Conservation (phyloP, 2,329 filamentous ascomycete genomes). For the Apiospora phragmitis region DNA sequence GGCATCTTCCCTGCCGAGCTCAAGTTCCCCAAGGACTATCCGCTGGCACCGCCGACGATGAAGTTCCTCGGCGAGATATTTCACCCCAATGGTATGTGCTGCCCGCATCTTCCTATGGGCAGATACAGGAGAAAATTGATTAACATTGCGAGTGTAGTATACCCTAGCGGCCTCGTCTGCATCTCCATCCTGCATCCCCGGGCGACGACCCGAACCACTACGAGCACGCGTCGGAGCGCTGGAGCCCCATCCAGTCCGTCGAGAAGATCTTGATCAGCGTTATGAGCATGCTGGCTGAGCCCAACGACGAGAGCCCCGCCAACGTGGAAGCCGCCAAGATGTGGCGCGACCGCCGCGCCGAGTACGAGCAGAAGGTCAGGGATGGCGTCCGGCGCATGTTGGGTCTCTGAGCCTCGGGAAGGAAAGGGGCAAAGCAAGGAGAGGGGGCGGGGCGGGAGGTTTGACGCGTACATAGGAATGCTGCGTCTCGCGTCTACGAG, state of each 20-base stretch:
- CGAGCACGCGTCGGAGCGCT: slow-evolving; percentile 92
- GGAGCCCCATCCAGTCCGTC: slow-evolving; percentile 95
- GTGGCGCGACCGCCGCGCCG: slow-evolving; percentile 81
- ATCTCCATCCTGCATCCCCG: slow-evolving; percentile 98
- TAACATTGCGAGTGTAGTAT: slow-evolving; percentile 64
- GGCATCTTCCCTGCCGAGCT: slow-evolving; percentile 94
- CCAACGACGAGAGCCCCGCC: slow-evolving; percentile 94
- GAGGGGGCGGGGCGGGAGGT: too few relatives aligned
- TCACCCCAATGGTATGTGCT: slow-evolving; percentile 83
- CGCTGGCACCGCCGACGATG: slow-evolving; percentile 94
- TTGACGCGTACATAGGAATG: background rate
- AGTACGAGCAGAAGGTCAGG: slow-evolving; percentile 86
- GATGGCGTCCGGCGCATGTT: slow-evolving; percentile 78
- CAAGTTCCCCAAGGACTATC: slow-evolving; percentile 94
- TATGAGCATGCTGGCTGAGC: slow-evolving; percentile 97
- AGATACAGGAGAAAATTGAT: too few relatives aligned
- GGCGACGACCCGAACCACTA: slow-evolving; percentile 99
- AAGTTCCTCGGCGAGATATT: slow-evolving; percentile 92
- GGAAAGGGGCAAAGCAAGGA: background rate
- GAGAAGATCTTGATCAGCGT: slow-evolving; percentile 97
- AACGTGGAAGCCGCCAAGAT: slow-evolving; percentile 96
- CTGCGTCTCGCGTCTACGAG: background rate
- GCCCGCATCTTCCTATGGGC: slow-evolving; percentile 10
- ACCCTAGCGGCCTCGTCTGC: slow-evolving; percentile 88
- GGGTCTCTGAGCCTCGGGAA: slow-evolving; percentile 57